Evolutionary conservation across 1,284 basidiomycete genomes (phyloP).

Genomic region (Stygiomarasmius scandens): DNA sequence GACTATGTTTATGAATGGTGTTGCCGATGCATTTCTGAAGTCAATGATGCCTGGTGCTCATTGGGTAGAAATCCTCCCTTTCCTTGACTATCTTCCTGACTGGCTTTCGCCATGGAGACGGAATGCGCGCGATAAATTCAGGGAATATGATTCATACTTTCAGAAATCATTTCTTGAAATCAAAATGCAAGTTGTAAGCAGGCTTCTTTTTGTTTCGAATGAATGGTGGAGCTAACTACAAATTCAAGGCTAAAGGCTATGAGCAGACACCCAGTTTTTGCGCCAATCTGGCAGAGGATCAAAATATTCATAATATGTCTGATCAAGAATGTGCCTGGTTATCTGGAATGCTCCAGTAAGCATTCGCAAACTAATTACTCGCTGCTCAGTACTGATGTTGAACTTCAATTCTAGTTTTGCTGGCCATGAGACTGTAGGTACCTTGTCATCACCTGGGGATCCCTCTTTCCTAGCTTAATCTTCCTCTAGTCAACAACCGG

Average conservation of each 20-base stretch:
- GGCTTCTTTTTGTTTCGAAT: no score
- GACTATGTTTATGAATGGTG: not conserved
- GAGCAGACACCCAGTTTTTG: not conserved
- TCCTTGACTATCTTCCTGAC: constrained; percentile 3
- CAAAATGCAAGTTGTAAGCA: no score
- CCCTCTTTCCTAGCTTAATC: no score
- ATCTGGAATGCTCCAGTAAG: constrained; percentile 10
- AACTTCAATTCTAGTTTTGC: constrained; percentile 16
- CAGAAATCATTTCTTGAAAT: no score
- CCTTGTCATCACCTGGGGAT: no score
- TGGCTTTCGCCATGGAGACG: constrained; percentile 1
- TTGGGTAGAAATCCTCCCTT: not conserved
- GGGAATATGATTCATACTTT: no score
- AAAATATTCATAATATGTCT: not conserved
- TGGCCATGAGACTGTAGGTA: constrained; percentile 16
- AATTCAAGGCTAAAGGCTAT: no score
- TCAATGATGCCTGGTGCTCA: not conserved
- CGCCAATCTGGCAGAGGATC: not conserved
- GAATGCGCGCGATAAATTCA: not conserved
- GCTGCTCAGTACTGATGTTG: not conserved
- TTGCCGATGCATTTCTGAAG: not conserved
- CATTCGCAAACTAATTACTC: not conserved
- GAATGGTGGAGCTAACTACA: no score
- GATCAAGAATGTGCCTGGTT: constrained; percentile 13
- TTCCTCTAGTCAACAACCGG: no score